Conservation (phyloP, 2,329 filamentous ascomycete species). For the Aspergillus sergii region DNA sequence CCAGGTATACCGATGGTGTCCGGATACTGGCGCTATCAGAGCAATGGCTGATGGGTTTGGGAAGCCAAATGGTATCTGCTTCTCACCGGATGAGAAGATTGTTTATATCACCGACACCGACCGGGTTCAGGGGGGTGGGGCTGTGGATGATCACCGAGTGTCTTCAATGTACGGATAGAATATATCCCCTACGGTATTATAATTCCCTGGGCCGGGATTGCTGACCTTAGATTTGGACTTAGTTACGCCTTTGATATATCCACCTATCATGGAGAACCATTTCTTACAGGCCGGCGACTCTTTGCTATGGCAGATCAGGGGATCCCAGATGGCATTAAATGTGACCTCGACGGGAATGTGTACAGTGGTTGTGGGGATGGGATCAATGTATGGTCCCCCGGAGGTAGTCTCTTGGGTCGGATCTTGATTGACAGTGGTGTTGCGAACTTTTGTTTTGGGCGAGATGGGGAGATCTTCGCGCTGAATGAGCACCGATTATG, state of each 20-base stretch:
- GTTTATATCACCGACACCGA: conserved; percentile 49
- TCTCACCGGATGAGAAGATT: conserved; percentile 42
- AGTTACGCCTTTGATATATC: conserved; percentile 54
- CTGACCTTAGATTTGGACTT: background rate
- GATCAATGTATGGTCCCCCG: conserved; percentile 54
- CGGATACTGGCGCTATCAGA: conserved; percentile 35
- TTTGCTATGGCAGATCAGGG: conserved; percentile 55
- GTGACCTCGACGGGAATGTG: conserved; percentile 57
- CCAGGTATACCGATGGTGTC: conserved; percentile 45
- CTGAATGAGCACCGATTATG: conserved; percentile 52
- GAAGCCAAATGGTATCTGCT: conserved; percentile 48
- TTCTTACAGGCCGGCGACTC: conserved; percentile 52
- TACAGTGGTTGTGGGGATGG: conserved; percentile 59
- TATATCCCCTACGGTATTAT: background rate
- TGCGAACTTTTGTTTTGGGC: conserved; percentile 55
- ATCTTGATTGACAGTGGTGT: conserved; percentile 54
- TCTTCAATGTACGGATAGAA: conserved; percentile 29
- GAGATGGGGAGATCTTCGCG: conserved; percentile 39
- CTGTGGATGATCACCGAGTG: conserved; percentile 14
- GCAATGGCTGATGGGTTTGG: conserved; percentile 43
- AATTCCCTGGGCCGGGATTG: background rate
- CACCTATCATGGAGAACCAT: conserved; percentile 36
- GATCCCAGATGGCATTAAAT: conserved; percentile 52
- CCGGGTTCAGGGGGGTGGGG: conserved; percentile 26
- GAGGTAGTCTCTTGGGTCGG: conserved; percentile 56